phyloP scores from a whole-genome alignment of 768 basidiomycete genomes.

The Lyophyllum shimeji region DNA sequence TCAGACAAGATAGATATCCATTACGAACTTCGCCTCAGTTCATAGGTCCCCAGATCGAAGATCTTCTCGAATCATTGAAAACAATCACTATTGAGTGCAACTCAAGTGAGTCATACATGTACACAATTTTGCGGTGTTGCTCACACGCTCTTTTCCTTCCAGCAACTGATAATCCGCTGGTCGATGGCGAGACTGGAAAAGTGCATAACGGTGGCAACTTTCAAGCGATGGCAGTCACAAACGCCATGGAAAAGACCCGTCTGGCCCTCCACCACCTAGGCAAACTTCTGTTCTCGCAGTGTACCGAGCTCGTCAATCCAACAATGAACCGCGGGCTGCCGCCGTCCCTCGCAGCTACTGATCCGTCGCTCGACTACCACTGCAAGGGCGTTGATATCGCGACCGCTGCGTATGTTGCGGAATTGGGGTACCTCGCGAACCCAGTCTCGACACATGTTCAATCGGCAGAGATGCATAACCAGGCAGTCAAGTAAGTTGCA shows the following conservation, averaged over 20 bases:
- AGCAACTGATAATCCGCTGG: conserved; percentile 88
- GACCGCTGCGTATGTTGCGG: conserved; percentile 76
- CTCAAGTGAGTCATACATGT: conserved; percentile 54
- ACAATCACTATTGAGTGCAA: conserved; percentile 77
- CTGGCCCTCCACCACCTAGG: conserved; percentile 69
- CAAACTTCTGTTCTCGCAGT: conserved; percentile 66
- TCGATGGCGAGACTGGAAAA: conserved; percentile 63
- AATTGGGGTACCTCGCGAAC: conserved; percentile 80
- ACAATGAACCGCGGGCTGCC: conserved; percentile 82
- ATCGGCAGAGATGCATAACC: conserved; percentile 91
- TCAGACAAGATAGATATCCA: conserved; percentile 81
- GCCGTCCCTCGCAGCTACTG: conserved; percentile 74
- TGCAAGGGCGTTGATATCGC: conserved; percentile 86
- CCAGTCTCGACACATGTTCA: conserved; percentile 85
- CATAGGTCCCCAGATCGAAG: conserved; percentile 83
- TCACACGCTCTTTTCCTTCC: conserved; percentile 2
- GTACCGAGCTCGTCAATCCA: conserved; percentile 72
- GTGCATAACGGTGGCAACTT: conserved; percentile 88
- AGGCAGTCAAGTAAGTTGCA: conserved; percentile 76
- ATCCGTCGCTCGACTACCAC: conserved; percentile 81
- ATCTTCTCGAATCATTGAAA: conserved; percentile 63
- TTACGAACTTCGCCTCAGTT: conserved; percentile 81
- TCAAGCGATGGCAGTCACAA: conserved; percentile 85
- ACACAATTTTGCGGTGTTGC: not conserved
- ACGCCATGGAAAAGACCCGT: conserved; percentile 86